Percentiles rank a stretch among this genome's conserved stretches.
These are phyloP conservation scores for Pyropia haitanensis DNA, from an alignment of 23 red algal genomes.

Conservation along the genomic window DNA sequence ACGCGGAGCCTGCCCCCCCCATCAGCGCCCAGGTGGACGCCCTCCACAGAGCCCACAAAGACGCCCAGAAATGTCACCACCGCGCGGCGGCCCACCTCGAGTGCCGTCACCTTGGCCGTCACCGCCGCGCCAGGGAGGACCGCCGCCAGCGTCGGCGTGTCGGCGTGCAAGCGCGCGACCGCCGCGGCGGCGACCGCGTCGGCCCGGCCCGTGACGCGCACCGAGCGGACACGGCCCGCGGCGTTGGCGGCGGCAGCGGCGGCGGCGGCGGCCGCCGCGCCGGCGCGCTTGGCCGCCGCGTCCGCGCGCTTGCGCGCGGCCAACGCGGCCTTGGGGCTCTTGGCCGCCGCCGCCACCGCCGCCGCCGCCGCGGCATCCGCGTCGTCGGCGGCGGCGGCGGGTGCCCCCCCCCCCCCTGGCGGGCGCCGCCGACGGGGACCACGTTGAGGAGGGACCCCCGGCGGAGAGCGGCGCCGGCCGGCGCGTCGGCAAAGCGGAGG, in stretches of 20 bases:
- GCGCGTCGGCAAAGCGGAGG: too few relatives aligned
- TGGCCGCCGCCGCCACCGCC: conserved; percentile 41
- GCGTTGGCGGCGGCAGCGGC: background rate
- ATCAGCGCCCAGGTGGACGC: conserved; percentile 13
- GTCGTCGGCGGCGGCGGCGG: too few relatives aligned
- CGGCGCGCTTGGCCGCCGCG: conserved; percentile 1
- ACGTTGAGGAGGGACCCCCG: too few relatives aligned
- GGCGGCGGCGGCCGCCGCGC: background rate
- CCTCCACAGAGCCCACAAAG: conserved; percentile 27
- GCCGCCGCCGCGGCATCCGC: conserved; percentile 9
- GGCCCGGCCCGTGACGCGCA: conserved; percentile 30
- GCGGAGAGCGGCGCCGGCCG: too few relatives aligned
- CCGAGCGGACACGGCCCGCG: conserved; percentile 16
- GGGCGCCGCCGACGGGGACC: too few relatives aligned
- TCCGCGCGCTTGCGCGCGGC: background rate
- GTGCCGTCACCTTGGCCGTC: conserved; percentile 14
- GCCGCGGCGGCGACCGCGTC: conserved; percentile 19
- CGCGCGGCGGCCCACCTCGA: conserved; percentile 18
- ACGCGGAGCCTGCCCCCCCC: conserved; percentile 1
- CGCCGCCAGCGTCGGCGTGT: conserved; percentile 19
- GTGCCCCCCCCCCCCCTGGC: too few relatives aligned
- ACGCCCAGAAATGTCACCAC: conserved; percentile 21
- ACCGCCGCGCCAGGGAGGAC: conserved; percentile 27
- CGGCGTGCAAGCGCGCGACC: background rate
- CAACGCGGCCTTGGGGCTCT: conserved; percentile 17